Evolutionary conservation across 805 yeast genomes (phyloP).

Genomic region (Ogataea pini): DNA sequence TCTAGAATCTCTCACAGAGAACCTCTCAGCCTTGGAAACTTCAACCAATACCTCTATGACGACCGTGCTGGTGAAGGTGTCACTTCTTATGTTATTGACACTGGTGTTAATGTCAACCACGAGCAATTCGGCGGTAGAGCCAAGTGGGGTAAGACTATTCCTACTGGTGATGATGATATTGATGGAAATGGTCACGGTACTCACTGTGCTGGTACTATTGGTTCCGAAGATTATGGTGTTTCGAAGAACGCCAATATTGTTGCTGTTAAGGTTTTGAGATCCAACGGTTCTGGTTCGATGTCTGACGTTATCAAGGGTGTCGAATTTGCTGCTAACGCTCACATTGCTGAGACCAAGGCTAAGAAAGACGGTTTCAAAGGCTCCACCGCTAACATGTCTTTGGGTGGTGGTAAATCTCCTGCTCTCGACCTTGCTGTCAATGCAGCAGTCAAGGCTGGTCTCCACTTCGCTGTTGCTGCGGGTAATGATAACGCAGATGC

Average conservation of each 20-base stretch:
- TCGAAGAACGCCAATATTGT: slow-evolving; percentile 78
- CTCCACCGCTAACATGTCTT: slow-evolving; percentile 88
- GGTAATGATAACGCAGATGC: slow-evolving; percentile 95
- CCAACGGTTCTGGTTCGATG: slow-evolving; percentile 82
- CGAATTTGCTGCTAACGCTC: slow-evolving; percentile 78
- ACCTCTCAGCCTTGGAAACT: slow-evolving; percentile 63
- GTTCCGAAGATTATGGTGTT: slow-evolving; percentile 75
- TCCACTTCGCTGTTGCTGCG: slow-evolving; percentile 94
- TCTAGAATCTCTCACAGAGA: slow-evolving; percentile 86
- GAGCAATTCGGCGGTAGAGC: slow-evolving; percentile 84
- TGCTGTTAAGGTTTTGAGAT: slow-evolving; percentile 81
- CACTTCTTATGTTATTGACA: slow-evolving; percentile 84
- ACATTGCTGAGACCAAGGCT: slow-evolving; percentile 49
- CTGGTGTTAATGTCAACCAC: slow-evolving; percentile 79
- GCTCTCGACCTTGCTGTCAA: slow-evolving; percentile 84
- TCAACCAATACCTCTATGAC: slow-evolving; percentile 73
- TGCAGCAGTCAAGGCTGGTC: slow-evolving; percentile 85
- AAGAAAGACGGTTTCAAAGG: slow-evolving; percentile 72
- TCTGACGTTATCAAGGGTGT: slow-evolving; percentile 84
- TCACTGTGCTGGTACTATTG: slow-evolving; percentile 96
- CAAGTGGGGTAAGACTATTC: slow-evolving; percentile 80
- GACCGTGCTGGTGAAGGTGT: slow-evolving; percentile 79
- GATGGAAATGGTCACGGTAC: slow-evolving; percentile 97
- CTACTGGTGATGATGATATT: slow-evolving; percentile 62
- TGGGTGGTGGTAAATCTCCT: slow-evolving; percentile 91